Base-by-base conservation (phyloP, 164 flowering plant genomes). In the Platanus orientalis region DNA sequence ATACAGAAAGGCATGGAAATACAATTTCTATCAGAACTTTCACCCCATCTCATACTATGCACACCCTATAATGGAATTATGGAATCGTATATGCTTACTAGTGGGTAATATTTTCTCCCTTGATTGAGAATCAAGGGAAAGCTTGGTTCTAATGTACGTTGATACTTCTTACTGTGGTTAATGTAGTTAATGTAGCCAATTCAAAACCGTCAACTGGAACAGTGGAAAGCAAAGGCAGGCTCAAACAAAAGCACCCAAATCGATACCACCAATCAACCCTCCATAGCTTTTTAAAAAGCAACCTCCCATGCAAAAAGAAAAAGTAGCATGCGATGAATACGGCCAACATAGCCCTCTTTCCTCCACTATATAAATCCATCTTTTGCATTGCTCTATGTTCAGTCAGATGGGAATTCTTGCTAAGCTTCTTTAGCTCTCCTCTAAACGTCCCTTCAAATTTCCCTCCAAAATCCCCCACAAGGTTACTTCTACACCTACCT, bases 341-440 rank as follows among this genome's bases (percentile, higher is more conserved):
- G 54, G 23, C 65, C 55, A 42, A 70, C 57, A 28, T 5, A 62
- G 11, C 24, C 47, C 63, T 26, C 16, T 68, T 53, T 42, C 45
- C 45, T 25, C 52, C 70, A 30, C 69, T 80, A 83, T 77, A 73
- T 71, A 80, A 76, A 0, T n/a, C 71, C 32, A n/a, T 23, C 28
- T n/a, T n/a, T 65, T 36, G 60, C 67, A 67, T 63, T 72, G 71
- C 68, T 62, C 61, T 58, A 61, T 36, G 69, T 45, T 73, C 73
- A 65, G 65, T 61, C 75, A 62, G 62, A 68, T 77, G 69, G 52
- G 55, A 71, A 58, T 45, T 58, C 58, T 51, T 40, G 62, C 59
- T 54, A 55, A 45, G 23, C 64, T 40, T 34, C 57, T 47, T 28
- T 48, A 27, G 19, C 40, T 54, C 10, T 16, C 56, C 58, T 55